Evolutionary conservation across 1,284 basidiomycete species (phyloP), one percentile per base, ranked within the genome.

Genomic region (Leccinum proliferum): DNA sequence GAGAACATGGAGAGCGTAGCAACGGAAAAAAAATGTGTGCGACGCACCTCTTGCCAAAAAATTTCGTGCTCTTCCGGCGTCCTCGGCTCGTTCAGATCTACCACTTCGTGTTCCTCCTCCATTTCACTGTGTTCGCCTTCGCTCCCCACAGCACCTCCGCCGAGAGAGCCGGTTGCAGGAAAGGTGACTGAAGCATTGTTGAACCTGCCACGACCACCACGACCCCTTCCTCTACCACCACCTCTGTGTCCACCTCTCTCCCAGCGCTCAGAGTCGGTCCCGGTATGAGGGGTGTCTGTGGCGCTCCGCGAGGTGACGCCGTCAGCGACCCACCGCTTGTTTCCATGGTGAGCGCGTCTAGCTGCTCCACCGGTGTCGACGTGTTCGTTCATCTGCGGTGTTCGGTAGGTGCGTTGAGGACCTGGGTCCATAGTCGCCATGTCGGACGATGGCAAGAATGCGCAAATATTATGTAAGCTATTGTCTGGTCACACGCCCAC

Each of bases 21-120:
- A 6, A 61, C 52, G 57, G 25, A 63, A 59, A 41, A 41, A 63
- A 32, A 62, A 29, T 60, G 41, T 66, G 61, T 66, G 58, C 55
- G 34, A 77, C 83, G 67, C 65, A 89, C 88, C 79, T 89, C 84
- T 73, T 86, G 83, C 69, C 83, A 90, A 68, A 87, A 88, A 61
- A 72, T 78, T 65, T 89, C 85, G 57, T 81, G 78, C 67, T 87
- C 87, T 67, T 89, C 86, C 7, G 73, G 70, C 0, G 81, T 81
- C 58, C 85, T 83, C 14, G 29, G 79, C 35, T 83, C 82, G 2
- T 69, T 72, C 39, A 76, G 70, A 41, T 73, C 73, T 34, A 62
- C 57, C 10, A 67, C 58, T 11, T 70, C 67, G 43, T 65, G 60
- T 58, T 67, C 71, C 59, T 69, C 69, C 60, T 70, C 76, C 48